A percentile compares a stretch with the other conserved stretches of the same genome.
These are phyloP conservation scores for Hemileccinum impolitum DNA, from an alignment of 768 basidiomycete genomes.

Conservation along the genomic window DNA sequence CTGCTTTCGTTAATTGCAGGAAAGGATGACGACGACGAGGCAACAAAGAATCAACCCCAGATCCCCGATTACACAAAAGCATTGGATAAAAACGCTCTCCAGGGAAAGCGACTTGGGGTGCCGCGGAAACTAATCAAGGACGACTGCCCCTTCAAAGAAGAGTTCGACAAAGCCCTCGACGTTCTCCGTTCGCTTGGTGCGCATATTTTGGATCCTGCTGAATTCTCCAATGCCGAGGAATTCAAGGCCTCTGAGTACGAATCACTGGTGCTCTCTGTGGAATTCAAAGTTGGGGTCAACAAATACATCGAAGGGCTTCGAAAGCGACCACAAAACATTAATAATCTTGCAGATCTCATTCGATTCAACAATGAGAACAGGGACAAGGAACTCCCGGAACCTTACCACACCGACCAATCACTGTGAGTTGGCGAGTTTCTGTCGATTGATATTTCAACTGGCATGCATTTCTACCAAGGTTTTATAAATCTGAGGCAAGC, in stretches of 20 bases:
- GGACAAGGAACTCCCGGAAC: conserved; percentile 41
- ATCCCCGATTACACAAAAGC: conserved; percentile 58
- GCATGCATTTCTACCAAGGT: conserved; percentile 7
- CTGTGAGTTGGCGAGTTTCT: conserved; percentile 21
- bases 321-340: conserved; percentile 54
- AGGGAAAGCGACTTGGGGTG: conserved; percentile 53
- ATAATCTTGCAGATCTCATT: conserved; percentile 55
- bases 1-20: conserved; percentile 54
- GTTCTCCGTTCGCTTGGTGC: conserved; percentile 40
- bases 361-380: conserved; percentile 52
- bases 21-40: conserved; percentile 49
- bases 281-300: conserved; percentile 61
- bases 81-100: conserved; percentile 44
- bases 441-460: neutral
- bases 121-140: conserved; percentile 36
- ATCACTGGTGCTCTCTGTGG: conserved; percentile 47
- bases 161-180: conserved; percentile 39
- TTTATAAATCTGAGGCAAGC: conserved; percentile 21
- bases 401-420: conserved; percentile 35
- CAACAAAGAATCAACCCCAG: conserved; percentile 48
- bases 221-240: conserved; percentile 53
- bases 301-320: conserved; percentile 45
- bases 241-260: conserved; percentile 48
- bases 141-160: conserved; percentile 26
- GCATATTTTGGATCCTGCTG: conserved; percentile 58